These are phyloP conservation scores for Xerocomus potaroensis DNA, from an alignment of 768 basidiomycete species.

Conservation along the genomic window DNA sequence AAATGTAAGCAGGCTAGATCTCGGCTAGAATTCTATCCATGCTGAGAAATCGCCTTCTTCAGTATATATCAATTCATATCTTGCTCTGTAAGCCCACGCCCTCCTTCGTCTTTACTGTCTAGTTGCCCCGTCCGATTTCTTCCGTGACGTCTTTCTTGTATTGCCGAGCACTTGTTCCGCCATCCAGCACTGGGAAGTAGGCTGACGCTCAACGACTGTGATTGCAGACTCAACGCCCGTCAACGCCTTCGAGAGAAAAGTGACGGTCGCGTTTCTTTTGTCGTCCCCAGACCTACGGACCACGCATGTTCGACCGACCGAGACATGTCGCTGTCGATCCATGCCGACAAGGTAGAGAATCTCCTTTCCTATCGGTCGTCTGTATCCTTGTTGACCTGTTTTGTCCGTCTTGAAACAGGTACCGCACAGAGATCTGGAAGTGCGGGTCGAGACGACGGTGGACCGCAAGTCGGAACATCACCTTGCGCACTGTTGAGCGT, in stretches of 20 bases:
- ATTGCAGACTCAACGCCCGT: slow-evolving; percentile 43
- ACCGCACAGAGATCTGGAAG: slow-evolving; percentile 1
- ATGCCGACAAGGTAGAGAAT: slow-evolving; percentile 7
- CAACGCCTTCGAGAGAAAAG: slow-evolving; percentile 30
- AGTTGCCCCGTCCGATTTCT: background rate
- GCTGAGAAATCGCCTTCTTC: background rate
- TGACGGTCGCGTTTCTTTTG: slow-evolving; percentile 36
- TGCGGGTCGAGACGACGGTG: slow-evolving; percentile 12
- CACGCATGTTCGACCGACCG: background rate
- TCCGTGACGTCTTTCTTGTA: background rate
- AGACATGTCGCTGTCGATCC: background rate
- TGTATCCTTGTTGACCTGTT: background rate
- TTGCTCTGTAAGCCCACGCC: slow-evolving; percentile 40
- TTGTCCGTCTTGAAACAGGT: background rate
- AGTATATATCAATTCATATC: slow-evolving; percentile 56
- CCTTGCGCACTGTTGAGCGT: too few species aligned
- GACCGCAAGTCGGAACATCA: slow-evolving; percentile 7
- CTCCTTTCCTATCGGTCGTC: background rate
- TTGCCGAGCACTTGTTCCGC: background rate
- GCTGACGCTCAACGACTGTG: background rate
- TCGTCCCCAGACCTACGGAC: slow-evolving; percentile 36
- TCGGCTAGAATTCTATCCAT: background rate
- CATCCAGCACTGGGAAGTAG: background rate
- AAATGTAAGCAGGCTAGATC: slow-evolving; percentile 43
- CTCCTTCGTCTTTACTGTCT: background rate